Evolutionary conservation across 2,329 filamentous ascomycete species (phyloP), one percentile per base, ranked within the genome.

Genomic region (Aspergillus caelatus): DNA sequence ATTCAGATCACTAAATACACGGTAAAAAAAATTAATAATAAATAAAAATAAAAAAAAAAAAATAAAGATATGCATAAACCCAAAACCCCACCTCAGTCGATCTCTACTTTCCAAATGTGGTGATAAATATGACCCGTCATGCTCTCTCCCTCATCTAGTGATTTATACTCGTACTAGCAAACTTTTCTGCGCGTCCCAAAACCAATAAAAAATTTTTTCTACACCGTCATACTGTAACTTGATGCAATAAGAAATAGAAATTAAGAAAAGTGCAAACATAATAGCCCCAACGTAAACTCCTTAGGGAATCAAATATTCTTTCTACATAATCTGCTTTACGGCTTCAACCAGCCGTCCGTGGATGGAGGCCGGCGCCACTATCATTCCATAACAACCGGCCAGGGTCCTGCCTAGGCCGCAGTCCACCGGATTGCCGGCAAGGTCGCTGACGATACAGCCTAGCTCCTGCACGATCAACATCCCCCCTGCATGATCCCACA

Each of bases 401-500:
- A 82, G 68, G 16, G 71, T 77, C 63, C 80, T 73, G 8, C 80
- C 80, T n/a, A 73, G 60, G 7, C 76, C 73, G 67, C 84, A 85
- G 62, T 85, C 81, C 39, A 86, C 81, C 3, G 76, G 68, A 41
- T 77, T 81, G 1, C 85, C 84, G 34, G 83, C 72, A 52, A 86
- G 71, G 70, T 87, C 85, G 2, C 78, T 82, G 28, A 86, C 79
- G 56, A 78, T 74, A 10, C 81, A 82, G 8, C 85, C 84, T 1
- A 81, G 77, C 68, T 86, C 84, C 61, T 81, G 72, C 60, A 79
- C 82, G 50, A 86, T 78, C 30, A 86, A 70, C 67, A 84, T 81
- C 0, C 84, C 84, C 6, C 84, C 84, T 1, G 82, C 82, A 72
- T 86, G 84, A 70, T 86, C 85, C 84, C 84, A 86, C n/a, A 85